Evolutionary conservation across 495 filamentous ascomycete species (phyloP), one percentile per base, ranked within the genome.

Genomic region (Penicillium goetzii): DNA sequence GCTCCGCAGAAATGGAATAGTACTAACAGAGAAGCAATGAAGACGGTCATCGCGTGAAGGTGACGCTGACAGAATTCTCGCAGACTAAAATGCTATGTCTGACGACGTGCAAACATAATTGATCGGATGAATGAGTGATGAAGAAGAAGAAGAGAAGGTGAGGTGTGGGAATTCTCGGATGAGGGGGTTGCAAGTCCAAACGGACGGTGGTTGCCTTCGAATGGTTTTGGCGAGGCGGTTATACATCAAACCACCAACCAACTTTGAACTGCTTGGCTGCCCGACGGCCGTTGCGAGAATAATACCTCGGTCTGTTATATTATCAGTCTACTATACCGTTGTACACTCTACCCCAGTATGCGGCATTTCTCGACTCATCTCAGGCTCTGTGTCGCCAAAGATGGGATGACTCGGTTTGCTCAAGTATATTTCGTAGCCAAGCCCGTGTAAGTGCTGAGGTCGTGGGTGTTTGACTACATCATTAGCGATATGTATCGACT

Each of bases 11-110:
- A 53, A 62, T 17, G 38, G 25, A 26, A 33, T 11, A 50, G 26
- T 15, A 63, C 69, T 60, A 50, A 78, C 75, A 78, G 51, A 17
- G 75, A 76, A 10, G 72, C 75, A 45, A 77, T 67, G 50, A 76
- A 74, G 45, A 70, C 63, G 41, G 72, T 74, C 71, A 74, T 75
- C 54, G 57, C 14, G 40, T 32, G 17, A 56, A 34, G 15, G 1
- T 53, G 47, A 15, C 33, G 21, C 49, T 25, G 34, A 23, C n/a
- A 59, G 8, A 41, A 25, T 38, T 49, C 38, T 58, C 14, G 40
- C 25, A 33, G 52, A 38, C 11, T 14, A 50, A 47, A 56, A 19
- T 21, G n/a, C 19, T 19, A 26, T 49, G 17, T n/a, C 17, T 9
- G 10, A 34, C 15, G 19, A 51, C 15, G 47, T 12, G 26, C 47